Conservation (phyloP, 2,329 filamentous ascomycete species). For the Parastagonospora avenae region DNA sequence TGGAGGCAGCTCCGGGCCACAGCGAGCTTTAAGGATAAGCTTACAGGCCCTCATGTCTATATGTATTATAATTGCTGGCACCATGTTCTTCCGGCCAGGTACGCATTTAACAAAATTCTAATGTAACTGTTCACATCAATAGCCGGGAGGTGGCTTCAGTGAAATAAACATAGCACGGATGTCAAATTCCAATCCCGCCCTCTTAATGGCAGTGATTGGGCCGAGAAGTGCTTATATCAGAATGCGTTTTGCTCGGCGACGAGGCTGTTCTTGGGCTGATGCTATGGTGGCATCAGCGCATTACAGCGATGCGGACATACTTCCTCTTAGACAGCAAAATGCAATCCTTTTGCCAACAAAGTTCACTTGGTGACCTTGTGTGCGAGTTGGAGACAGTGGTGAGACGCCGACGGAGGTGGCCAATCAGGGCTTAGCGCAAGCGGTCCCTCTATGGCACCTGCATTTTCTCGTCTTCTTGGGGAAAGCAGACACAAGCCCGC, state of each 20-base stretch:
- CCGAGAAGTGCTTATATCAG: conserved; percentile 87
- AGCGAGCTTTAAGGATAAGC: conserved; percentile 48
- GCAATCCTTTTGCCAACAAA: conserved; percentile 58
- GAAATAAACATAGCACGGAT: conserved; percentile 77
- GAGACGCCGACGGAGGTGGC: conserved; percentile 12
- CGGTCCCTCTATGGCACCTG: conserved; percentile 24
- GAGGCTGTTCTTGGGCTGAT: conserved; percentile 22
- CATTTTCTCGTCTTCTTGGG: conserved; percentile 31
- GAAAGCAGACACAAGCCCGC: conserved; percentile 20
- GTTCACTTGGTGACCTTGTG: conserved; percentile 13
- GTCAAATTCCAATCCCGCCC: conserved; percentile 98
- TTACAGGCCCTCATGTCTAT: conserved; percentile 22
- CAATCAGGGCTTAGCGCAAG: conserved; percentile 12
- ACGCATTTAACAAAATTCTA: conserved; percentile 27
- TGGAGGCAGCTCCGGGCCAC: conserved; percentile 37
- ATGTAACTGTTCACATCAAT: conserved; percentile 19
- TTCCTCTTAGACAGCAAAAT: conserved; percentile 60
- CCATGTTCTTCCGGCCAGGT: conserved; percentile 17
- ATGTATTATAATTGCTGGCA: conserved; percentile 37
- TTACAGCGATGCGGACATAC: neutral
- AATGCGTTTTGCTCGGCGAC: conserved; percentile 39
- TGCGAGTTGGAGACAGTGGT: conserved; percentile 3
- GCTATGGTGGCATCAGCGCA: conserved; percentile 58
- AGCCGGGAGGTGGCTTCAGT: neutral
- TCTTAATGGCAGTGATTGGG: conserved; percentile 86